Evolutionary conservation across 805 yeast species (phyloP), one percentile per base, ranked within the genome.

Genomic region (Hanseniaspora lindneri): DNA sequence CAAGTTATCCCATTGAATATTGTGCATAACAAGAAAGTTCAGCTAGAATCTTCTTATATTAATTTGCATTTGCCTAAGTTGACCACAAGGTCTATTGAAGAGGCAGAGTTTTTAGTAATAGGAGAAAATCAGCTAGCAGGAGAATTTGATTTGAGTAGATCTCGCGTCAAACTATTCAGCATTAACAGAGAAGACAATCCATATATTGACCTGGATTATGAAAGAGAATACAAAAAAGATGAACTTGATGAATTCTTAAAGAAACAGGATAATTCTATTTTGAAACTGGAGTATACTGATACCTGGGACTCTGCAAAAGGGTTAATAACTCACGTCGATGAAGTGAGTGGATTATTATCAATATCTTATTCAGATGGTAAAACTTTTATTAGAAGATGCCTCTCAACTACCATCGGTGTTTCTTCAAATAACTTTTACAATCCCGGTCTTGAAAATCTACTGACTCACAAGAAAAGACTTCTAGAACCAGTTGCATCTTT

Each of bases 401-500:
- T 51, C 16, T 39, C 51, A n/a, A 40, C 47, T n/a, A 49, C 42
- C 9, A 25, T 43, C 19, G 43, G 40, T 17, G 20, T 49, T 13
- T 43, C 39, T 8, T 49, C 47, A 32, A 30, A 49, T 30, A 34
- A 39, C 32, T 16, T 37, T 27, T 37, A 29, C 17, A 13, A 33
- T 5, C 25, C 25, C 14, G 34, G 23, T 7, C 4, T 23, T 13
- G 42, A 49, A 28, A 47, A 40, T 27, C 34, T 40, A 16, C 23
- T 44, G 14, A 41, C 30, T 14, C 68, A 24, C 14, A 49, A 28
- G 36, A 49, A 34, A 21, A 49, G 23, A 44, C 19, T 49, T 2
- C 14, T 49, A 21, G 52, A 49, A 25, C 96, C 97, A 0, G 96
- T 92, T 4, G 97, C 97, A 1, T 92, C 92, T 58, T 70, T 80